A percentile compares a stretch with the other conserved stretches of the same genome.
Conservation (phyloP, 2,329 filamentous ascomycete genomes). For the Colletotrichum tabaci region DNA sequence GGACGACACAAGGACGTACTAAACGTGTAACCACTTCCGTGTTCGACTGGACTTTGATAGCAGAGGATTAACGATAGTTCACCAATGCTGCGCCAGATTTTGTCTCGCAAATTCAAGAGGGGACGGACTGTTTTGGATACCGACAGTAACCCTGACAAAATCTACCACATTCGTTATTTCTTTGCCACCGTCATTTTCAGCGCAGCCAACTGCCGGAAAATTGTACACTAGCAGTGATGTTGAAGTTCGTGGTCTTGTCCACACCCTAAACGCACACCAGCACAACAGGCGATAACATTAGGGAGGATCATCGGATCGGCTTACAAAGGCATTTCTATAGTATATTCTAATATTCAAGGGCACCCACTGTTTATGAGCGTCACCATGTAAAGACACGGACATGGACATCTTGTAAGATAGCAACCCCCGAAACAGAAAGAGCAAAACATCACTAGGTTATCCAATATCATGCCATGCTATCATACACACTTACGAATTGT, state of each 20-base stretch:
- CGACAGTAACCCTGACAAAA: conserved; percentile 32
- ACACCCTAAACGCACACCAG: conserved; percentile 3
- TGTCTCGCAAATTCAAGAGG: conserved; percentile 16
- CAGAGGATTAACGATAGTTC: conserved; percentile 30
- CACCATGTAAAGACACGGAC: conserved; percentile 28
- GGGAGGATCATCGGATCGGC: background rate
- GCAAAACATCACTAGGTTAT: background rate
- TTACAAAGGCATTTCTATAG: background rate
- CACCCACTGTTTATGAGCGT: conserved; percentile 9
- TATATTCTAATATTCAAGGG: conserved; percentile 11
- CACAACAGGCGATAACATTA: conserved; percentile 8
- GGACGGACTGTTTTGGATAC: conserved; percentile 18
- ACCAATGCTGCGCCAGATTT: conserved; percentile 30
- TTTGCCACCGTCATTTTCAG: conserved; percentile 7
- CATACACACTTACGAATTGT: background rate
- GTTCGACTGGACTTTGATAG: conserved; percentile 28
- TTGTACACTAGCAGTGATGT: conserved; percentile 40
- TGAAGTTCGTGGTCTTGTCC: conserved; percentile 1
- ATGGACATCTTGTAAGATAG: conserved; percentile 2
- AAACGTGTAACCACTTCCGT: background rate
- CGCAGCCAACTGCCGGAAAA: background rate
- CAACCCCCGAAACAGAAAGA: background rate
- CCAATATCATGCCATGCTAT: background rate
- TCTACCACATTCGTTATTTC: conserved; percentile 40
- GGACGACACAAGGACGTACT: background rate